phyloP scores from a whole-genome alignment of 345 rosid genomes.

The Dipteronia sinensis region DNA sequence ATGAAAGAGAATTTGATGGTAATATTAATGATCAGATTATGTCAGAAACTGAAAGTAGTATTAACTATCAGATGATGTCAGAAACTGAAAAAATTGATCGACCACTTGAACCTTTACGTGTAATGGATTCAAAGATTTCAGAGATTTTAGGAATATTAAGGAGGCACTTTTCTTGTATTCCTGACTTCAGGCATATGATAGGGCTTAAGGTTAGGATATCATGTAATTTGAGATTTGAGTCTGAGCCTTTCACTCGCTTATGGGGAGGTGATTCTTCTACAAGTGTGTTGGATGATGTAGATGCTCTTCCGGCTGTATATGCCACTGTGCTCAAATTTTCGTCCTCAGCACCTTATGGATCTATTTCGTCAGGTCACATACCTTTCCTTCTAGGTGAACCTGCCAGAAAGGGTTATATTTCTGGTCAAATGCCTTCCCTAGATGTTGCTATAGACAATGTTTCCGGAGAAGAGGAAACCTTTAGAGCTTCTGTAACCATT shows the following conservation, averaged over 20 bases:
- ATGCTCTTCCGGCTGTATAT: slow-evolving; percentile 72
- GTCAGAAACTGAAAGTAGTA: slow-evolving; percentile 34
- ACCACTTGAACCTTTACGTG: slow-evolving; percentile 62
- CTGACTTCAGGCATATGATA: slow-evolving; percentile 78
- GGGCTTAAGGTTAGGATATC: slow-evolving; percentile 75
- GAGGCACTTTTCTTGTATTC: slow-evolving; percentile 81
- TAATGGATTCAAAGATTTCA: slow-evolving; percentile 86
- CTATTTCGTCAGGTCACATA: slow-evolving; percentile 71
- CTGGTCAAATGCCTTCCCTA: slow-evolving; percentile 39
- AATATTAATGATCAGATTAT: slow-evolving; percentile 37
- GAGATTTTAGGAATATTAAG: slow-evolving; percentile 64
- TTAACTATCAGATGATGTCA: slow-evolving; percentile 41
- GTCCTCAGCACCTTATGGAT: slow-evolving; percentile 82
- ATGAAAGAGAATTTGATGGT: slow-evolving; percentile 45
- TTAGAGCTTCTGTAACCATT: slow-evolving; percentile 63
- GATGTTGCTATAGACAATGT: slow-evolving; percentile 49
- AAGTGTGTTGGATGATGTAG: slow-evolving; percentile 45
- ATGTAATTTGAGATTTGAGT: slow-evolving; percentile 77
- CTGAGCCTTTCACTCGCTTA: slow-evolving; percentile 59
- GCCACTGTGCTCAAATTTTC: slow-evolving; percentile 90
- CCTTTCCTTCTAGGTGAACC: slow-evolving; percentile 92
- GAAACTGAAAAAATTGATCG: slow-evolving; percentile 43
- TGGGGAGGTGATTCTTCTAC: slow-evolving; percentile 51
- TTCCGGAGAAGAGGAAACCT: slow-evolving; percentile 50
- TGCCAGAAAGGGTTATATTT: slow-evolving; percentile 29